Evolutionary conservation across 2,329 filamentous ascomycete species (phyloP).

Genomic region (Cladosporium sp.): DNA sequence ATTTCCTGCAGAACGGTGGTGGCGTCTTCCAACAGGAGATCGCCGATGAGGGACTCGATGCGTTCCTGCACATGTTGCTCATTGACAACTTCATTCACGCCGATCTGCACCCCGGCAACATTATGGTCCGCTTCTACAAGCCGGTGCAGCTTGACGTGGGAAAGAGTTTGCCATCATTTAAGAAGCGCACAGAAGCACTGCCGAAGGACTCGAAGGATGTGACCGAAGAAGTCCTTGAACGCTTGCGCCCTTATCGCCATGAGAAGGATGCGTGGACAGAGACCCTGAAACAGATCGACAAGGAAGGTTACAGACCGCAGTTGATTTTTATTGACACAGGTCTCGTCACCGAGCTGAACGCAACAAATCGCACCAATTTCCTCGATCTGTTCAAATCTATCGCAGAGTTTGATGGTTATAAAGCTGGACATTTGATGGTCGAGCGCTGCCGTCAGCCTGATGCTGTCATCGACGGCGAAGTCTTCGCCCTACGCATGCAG

Average conservation of each 20-base stretch:
- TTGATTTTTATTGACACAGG: constrained; percentile 97
- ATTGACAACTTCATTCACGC: constrained; percentile 98
- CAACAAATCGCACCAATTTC: constrained; percentile 81
- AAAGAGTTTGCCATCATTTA: constrained; percentile 17
- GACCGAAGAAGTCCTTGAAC: constrained; percentile 78
- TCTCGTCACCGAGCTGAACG: constrained; percentile 88
- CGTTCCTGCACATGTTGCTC: constrained; percentile 92
- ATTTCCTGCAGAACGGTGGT: constrained; percentile 86
- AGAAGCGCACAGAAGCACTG: constrained; percentile 25
- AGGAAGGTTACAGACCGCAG: constrained; percentile 86
- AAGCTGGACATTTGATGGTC: constrained; percentile 91
- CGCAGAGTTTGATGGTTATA: constrained; percentile 95
- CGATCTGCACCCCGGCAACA: constrained; percentile 94
- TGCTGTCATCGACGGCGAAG: constrained; percentile 79
- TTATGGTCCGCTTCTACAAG: constrained; percentile 98
- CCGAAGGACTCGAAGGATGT: constrained; percentile 62
- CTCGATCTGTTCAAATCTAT: constrained; percentile 92
- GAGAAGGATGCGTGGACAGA: constrained; percentile 64
- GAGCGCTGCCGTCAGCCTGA: constrained; percentile 90
- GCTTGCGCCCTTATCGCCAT: constrained; percentile 69
- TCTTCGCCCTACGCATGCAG: constrained; percentile 96
- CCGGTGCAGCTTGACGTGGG: constrained; percentile 65
- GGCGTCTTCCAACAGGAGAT: constrained; percentile 93
- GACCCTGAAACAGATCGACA: constrained; percentile 72
- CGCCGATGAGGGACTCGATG: constrained; percentile 88